Evolutionary conservation across 352 stramenopile species (phyloP).

Genomic region (Phytophthora fragariaefolia): DNA sequence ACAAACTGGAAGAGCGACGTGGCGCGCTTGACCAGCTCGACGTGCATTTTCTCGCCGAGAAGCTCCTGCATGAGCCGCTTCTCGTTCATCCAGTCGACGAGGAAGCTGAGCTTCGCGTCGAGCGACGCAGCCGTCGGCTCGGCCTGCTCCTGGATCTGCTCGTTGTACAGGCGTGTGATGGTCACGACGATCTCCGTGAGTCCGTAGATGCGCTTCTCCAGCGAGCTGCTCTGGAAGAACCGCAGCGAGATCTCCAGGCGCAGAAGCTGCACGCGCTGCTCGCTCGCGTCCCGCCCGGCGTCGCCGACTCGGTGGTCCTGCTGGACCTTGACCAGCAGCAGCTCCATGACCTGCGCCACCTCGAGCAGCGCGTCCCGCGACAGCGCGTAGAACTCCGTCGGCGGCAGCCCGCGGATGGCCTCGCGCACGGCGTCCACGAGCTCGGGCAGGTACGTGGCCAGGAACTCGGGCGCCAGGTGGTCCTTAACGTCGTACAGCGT

Average conservation of each 20-base stretch:
- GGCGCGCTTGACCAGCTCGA: slow-evolving; percentile 70
- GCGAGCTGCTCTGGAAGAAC: slow-evolving; percentile 57
- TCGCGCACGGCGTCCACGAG: slow-evolving; percentile 38
- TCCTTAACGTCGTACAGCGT: slow-evolving; percentile 71
- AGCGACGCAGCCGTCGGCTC: slow-evolving; percentile 38
- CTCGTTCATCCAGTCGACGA: slow-evolving; percentile 61
- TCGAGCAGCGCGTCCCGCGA: slow-evolving; percentile 63
- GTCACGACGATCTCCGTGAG: slow-evolving; percentile 68
- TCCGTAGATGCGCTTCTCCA: slow-evolving; percentile 80
- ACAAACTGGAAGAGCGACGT: slow-evolving; percentile 70
- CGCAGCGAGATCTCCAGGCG: slow-evolving; percentile 59
- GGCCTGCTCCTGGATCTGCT: slow-evolving; percentile 40
- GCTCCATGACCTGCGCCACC: slow-evolving; percentile 63
- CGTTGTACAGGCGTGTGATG: slow-evolving; percentile 51
- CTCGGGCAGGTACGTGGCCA: slow-evolving; percentile 44
- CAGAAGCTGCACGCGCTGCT: slow-evolving; percentile 51
- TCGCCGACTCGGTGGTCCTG: slow-evolving; percentile 24
- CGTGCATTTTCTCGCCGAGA: slow-evolving; percentile 71
- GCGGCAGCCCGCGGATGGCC: slow-evolving; percentile 36
- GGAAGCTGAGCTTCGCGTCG: slow-evolving; percentile 30
- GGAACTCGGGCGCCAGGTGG: slow-evolving; percentile 48
- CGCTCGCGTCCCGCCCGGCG: slow-evolving; percentile 10
- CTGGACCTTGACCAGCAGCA: slow-evolving; percentile 49
- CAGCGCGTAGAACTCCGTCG: slow-evolving; percentile 42
- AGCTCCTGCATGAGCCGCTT: slow-evolving; percentile 56